phyloP scores from a whole-genome alignment of 2,329 filamentous ascomycete species.

The Hypoxylon sp. region DNA sequence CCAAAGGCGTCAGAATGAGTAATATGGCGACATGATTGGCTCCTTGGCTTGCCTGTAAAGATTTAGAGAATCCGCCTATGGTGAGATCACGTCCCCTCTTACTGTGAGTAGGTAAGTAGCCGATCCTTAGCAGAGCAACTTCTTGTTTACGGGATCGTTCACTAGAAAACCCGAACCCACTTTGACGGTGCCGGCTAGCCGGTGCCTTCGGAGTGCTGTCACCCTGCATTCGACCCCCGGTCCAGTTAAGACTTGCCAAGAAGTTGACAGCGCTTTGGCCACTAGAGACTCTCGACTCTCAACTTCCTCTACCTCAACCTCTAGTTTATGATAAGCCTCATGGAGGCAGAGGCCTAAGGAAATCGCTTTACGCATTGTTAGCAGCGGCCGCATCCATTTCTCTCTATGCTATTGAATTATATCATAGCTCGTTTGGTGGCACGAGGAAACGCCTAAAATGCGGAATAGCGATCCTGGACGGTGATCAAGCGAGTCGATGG shows the following conservation, averaged over 20 bases:
- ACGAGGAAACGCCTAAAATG: conserved; percentile 27
- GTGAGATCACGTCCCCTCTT: conserved; percentile 13
- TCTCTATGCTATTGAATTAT: neutral
- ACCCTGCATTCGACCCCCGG: conserved; percentile 36
- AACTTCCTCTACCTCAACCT: conserved; percentile 7
- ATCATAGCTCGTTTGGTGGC: conserved; percentile 16
- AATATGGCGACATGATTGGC: conserved; percentile 25
- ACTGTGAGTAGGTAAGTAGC: conserved; percentile 7
- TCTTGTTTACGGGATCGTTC: conserved; percentile 15
- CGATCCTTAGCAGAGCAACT: conserved; percentile 7
- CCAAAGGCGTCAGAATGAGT: conserved; percentile 8
- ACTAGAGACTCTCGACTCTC: conserved; percentile 19
- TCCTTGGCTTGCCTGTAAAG: neutral
- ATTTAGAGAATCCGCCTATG: neutral
- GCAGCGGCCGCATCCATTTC: neutral
- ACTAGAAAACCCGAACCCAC: conserved; percentile 43
- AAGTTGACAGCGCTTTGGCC: conserved; percentile 37
- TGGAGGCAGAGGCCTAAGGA: neutral
- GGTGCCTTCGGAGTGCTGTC: conserved; percentile 11
- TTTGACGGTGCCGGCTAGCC: conserved; percentile 24
- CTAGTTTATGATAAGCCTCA: neutral
- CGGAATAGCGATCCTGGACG: conserved; percentile 41
- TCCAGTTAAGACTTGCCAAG: conserved; percentile 42
- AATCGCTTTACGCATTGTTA: neutral
- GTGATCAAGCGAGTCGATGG: conserved; percentile 48